Base-by-base conservation (phyloP, 1,139 yeast genomes). In the Pichia sp. region DNA sequence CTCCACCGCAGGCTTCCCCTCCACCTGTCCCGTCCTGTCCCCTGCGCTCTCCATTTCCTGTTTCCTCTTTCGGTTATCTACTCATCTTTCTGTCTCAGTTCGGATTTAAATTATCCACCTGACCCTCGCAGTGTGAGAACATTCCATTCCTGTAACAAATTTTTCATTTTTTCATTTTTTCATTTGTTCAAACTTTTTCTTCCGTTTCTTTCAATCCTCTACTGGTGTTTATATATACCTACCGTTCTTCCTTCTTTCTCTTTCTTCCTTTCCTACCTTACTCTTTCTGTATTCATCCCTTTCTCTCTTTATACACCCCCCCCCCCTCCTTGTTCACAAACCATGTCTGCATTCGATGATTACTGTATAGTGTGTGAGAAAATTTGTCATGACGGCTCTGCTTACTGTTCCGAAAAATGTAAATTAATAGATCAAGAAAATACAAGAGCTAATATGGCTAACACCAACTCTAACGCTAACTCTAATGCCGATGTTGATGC, bases 311-410 rank as follows among this genome's bases (percentile, higher is more conserved):
- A 30, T 11, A 30, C 36, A 14, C 38, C 19, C 19, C 11, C 1
- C 41, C 16, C 41, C 25, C 25, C 27, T 36, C 9, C 5, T 25
- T 4, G 3, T 19, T 11, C 8, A 4, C 41, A 22, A 39, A 38
- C 14, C 22, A 73, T 74, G 77, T 69, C 76, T 38, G 84, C 85
- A 44, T 83, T 83, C 67, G 80, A 82, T 68, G 84, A 82, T 66
- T 83, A 78, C 69, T 83, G 88, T 67, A 73, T 81, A 50, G 79
- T 80, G 50, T 83, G 88, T 67, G 87, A 82, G 60, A 77, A 79
- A 67, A 70, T 81, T 57, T 81, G 87, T 62, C 62, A 72, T 13
- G 71, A 73, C 29, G 75, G 72, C 59, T 69, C 76, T 29, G 75
- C 80, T 45, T 84, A 83, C 70, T 84, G 90, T 66, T 80, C 84